These are phyloP conservation scores for Apophysomyces trapeziformis DNA, from an alignment of 371 early-diverging fungal genomes.

Conservation along the genomic window DNA sequence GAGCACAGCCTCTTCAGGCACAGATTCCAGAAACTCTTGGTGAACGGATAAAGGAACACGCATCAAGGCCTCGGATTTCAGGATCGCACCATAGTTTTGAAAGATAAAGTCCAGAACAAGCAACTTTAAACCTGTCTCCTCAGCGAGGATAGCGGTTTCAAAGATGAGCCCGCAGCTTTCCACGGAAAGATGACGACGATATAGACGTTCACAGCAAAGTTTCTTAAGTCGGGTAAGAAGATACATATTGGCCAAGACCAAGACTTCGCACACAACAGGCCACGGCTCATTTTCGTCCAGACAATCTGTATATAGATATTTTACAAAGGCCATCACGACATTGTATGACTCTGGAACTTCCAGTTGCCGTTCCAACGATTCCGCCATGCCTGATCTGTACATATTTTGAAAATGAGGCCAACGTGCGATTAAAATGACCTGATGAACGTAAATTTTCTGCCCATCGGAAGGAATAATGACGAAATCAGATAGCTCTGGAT, in stretches of 20 bases:
- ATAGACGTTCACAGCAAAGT: slow-evolving; percentile 55
- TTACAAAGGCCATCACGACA: slow-evolving; percentile 60
- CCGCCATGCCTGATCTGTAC: slow-evolving; percentile 63
- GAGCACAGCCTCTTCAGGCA: slow-evolving; percentile 49
- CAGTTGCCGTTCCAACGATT: slow-evolving; percentile 52
- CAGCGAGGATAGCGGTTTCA: slow-evolving; percentile 58
- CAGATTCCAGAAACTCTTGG: slow-evolving; percentile 45
- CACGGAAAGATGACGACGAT: slow-evolving; percentile 48
- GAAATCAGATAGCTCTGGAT: slow-evolving; percentile 63
- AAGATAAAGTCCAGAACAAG: slow-evolving; percentile 56
- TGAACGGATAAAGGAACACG: slow-evolving; percentile 34
- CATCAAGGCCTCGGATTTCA: slow-evolving; percentile 54
- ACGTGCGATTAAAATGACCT: slow-evolving; percentile 63
- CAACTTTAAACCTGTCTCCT: slow-evolving; percentile 56
- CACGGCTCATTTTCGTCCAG: slow-evolving; percentile 49
- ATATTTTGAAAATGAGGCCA: slow-evolving; percentile 71
- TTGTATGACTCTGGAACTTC: slow-evolving; percentile 57
- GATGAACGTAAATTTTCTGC: slow-evolving; percentile 59
- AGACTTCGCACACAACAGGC: slow-evolving; percentile 53
- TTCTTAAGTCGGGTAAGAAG: slow-evolving; percentile 60
- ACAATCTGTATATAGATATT: slow-evolving; percentile 66
- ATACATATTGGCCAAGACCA: slow-evolving; percentile 65
- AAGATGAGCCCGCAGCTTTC: slow-evolving; percentile 60
- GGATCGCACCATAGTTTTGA: slow-evolving; percentile 53
- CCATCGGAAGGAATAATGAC: slow-evolving; percentile 46